phyloP scores from a whole-genome alignment of 1,139 yeast species.

The Geotrichum europaeum region DNA sequence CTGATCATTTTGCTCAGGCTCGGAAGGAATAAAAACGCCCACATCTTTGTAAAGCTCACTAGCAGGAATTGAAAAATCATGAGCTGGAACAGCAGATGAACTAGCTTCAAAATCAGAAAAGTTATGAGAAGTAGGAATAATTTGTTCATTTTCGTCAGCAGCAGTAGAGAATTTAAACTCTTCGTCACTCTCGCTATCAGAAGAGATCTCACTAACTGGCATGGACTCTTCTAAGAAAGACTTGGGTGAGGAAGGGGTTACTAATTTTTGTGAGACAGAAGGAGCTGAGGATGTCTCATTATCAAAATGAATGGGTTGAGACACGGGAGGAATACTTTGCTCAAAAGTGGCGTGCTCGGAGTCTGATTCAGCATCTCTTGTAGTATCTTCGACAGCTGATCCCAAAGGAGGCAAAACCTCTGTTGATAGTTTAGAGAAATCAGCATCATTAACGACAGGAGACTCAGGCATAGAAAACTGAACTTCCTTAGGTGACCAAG shows the following conservation, averaged over 20 bases:
- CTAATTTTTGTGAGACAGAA: background rate
- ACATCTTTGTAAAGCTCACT: background rate
- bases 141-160: background rate
- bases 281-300: background rate
- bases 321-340: background rate
- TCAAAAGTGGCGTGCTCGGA: background rate
- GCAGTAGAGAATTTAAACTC: background rate
- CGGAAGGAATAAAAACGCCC: background rate
- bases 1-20: background rate
- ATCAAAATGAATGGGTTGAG: background rate
- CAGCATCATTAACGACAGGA: background rate
- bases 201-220: background rate
- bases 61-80: background rate
- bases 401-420: background rate
- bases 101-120: background rate
- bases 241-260: background rate
- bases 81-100: background rate
- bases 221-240: background rate
- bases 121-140: background rate
- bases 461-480: background rate
- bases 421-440: background rate
- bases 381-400: background rate
- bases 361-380: background rate
- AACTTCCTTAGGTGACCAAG: constrained; percentile 8
- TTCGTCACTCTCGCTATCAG: background rate